These are phyloP conservation scores for Zygoascus meyerae DNA, from an alignment of 1,139 yeast species.

Conservation along the genomic window DNA sequence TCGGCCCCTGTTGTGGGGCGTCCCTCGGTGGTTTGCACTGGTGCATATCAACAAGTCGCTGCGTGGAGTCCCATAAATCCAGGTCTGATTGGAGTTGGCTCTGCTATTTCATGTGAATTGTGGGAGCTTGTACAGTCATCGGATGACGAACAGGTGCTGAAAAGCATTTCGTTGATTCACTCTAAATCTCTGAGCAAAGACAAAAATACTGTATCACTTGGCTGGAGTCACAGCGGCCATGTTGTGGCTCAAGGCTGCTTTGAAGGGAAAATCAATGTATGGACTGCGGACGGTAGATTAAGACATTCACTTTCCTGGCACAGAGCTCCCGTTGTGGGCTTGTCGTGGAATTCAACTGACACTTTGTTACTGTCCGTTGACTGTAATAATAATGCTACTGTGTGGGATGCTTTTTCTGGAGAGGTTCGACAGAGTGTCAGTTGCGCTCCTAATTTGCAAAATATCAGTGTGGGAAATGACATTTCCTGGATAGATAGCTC, in stretches of 20 bases:
- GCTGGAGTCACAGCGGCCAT: slow-evolving; percentile 30
- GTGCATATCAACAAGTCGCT: slow-evolving; percentile 16
- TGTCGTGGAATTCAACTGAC: slow-evolving; percentile 47
- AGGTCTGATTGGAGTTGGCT: slow-evolving; percentile 22
- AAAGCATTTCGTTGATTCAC: slow-evolving; percentile 7
- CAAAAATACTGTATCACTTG: slow-evolving; percentile 27
- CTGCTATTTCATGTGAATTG: slow-evolving; percentile 11
- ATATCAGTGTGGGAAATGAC: slow-evolving; percentile 40
- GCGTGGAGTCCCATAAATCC: slow-evolving; percentile 23
- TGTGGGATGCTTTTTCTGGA: slow-evolving; percentile 53
- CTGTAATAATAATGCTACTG: slow-evolving; percentile 38
- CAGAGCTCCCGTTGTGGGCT: slow-evolving; percentile 45
- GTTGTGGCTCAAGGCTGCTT: slow-evolving; percentile 30
- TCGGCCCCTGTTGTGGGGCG: neutral
- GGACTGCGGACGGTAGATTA: slow-evolving; percentile 36
- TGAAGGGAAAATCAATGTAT: slow-evolving; percentile 31
- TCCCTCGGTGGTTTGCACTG: slow-evolving; percentile 1
- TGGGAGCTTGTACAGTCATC: slow-evolving; percentile 9
- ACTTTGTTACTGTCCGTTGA: slow-evolving; percentile 40
- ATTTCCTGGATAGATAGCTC: slow-evolving; percentile 68
- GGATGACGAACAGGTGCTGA: slow-evolving; percentile 5
- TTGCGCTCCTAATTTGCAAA: slow-evolving; percentile 28
- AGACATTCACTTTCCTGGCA: slow-evolving; percentile 55
- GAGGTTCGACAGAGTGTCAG: slow-evolving; percentile 36
- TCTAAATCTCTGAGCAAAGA: slow-evolving; percentile 17